Percentiles rank a stretch among this genome's conserved stretches.
Evolutionary conservation across 371 early-diverging fungal species (phyloP).

Genomic region (Sporodiniella umbellata): DNA sequence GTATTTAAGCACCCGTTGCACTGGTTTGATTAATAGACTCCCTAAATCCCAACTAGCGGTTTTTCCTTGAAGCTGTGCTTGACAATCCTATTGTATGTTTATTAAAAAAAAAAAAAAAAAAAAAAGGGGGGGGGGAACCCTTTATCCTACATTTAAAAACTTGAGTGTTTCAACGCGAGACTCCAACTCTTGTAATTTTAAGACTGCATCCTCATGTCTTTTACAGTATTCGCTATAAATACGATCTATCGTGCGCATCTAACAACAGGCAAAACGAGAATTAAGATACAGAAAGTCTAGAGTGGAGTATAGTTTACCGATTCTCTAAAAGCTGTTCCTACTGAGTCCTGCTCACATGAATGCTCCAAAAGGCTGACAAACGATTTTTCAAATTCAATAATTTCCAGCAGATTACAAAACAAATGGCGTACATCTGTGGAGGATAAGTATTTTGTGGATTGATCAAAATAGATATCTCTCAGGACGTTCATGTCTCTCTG

Average conservation of each 20-base stretch:
- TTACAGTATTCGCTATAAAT: constrained; percentile 78
- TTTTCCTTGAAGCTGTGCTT: constrained; percentile 51
- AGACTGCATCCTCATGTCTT: constrained; percentile 65
- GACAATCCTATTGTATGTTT: constrained; percentile 33
- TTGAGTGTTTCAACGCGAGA: constrained; percentile 38
- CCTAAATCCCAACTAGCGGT: constrained; percentile 81
- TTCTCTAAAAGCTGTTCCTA: constrained; percentile 60
- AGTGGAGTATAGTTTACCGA: constrained; percentile 51
- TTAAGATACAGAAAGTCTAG: too few species aligned
- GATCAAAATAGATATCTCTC: constrained; percentile 61
- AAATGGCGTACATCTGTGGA: constrained; percentile 54
- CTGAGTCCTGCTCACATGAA: constrained; percentile 25
- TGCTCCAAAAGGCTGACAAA: constrained; percentile 39
- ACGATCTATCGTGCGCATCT: constrained; percentile 52
- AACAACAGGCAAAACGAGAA: too few species aligned
- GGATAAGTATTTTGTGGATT: constrained; percentile 49
- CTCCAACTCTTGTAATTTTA: constrained; percentile 52
- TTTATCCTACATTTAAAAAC: constrained; percentile 51
- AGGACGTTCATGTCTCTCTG: constrained; percentile 70
- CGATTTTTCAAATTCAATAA: constrained; percentile 52
- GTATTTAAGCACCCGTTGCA: constrained; percentile 85
- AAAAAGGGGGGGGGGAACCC: too few species aligned
- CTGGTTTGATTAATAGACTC: constrained; percentile 80
- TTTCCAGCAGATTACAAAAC: constrained; percentile 64
- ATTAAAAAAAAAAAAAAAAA: neutral